A percentile compares a stretch with the other conserved stretches of the same genome.
Conservation (phyloP, 2,329 filamentous ascomycete species). For the Grosmannia huntii region DNA sequence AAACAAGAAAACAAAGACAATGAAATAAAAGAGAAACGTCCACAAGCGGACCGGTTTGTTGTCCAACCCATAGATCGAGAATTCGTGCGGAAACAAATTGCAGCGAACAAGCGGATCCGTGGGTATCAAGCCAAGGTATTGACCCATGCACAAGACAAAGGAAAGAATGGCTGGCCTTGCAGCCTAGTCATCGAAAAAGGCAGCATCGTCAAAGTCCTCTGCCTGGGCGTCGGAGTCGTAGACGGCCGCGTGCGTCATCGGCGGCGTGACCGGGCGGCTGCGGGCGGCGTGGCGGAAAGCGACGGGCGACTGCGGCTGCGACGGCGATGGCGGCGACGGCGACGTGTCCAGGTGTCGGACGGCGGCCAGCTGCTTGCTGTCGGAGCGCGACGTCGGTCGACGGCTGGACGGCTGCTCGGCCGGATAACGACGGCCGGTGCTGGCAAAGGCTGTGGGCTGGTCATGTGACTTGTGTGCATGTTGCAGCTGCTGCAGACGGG, state of each 20-base stretch:
- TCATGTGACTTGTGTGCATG: not conserved
- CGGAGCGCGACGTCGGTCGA: slow-evolving; percentile 15
- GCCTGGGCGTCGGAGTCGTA: slow-evolving; percentile 51
- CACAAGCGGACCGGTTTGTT: not conserved
- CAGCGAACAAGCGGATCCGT: not conserved
- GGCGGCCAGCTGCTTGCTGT: slow-evolving; percentile 25
- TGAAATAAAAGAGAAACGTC: not conserved
- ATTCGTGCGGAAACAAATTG: not conserved
- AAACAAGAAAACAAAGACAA: not conserved
- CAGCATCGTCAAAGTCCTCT: slow-evolving; percentile 46
- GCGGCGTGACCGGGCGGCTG: slow-evolving; percentile 39
- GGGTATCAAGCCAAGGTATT: slow-evolving; percentile 2
- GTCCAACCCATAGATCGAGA: not conserved
- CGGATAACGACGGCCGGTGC: slow-evolving; percentile 45
- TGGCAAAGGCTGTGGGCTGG: slow-evolving; percentile 44
- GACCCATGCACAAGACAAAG: not conserved
- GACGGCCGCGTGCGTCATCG: slow-evolving; percentile 44
- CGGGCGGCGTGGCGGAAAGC: slow-evolving; percentile 22
- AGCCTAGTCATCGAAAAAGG: slow-evolving; percentile 38
- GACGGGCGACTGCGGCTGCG: slow-evolving; percentile 21
- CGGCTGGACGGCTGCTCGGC: slow-evolving; percentile 31
- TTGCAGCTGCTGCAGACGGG: slow-evolving; percentile 28
- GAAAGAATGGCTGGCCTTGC: too few relatives aligned
- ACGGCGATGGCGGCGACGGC: slow-evolving; percentile 22
- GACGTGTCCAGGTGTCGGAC: slow-evolving; percentile 23